These are phyloP conservation scores for Pythium apleroticum DNA, from an alignment of 352 stramenopile species.

Conservation along the genomic window DNA sequence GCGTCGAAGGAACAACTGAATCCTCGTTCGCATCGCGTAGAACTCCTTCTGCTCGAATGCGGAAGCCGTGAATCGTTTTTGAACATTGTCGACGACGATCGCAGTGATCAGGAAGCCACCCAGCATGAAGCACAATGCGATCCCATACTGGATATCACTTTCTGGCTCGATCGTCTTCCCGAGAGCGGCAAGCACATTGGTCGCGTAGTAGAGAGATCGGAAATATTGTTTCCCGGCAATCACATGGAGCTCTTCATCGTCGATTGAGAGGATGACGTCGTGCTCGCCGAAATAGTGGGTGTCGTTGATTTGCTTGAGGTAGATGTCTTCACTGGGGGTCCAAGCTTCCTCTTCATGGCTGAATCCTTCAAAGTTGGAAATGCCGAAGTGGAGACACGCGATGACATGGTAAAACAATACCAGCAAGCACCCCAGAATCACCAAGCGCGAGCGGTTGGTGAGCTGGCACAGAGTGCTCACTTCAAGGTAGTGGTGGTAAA, in stretches of 20 bases:
- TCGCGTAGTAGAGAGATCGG: conserved; percentile 37
- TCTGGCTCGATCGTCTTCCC: conserved; percentile 42
- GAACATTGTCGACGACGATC: conserved; percentile 50
- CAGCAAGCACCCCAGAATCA: conserved; percentile 39
- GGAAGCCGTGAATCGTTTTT: conserved; percentile 51
- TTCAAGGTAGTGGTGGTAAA: neutral
- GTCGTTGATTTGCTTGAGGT: conserved; percentile 25
- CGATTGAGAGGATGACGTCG: neutral
- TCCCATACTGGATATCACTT: conserved; percentile 36
- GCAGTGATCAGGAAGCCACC: conserved; percentile 51
- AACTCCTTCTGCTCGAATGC: conserved; percentile 54
- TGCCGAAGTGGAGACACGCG: conserved; percentile 40
- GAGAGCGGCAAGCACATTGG: conserved; percentile 35
- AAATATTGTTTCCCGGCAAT: conserved; percentile 34
- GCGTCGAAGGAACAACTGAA: conserved; percentile 44
- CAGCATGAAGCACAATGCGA: conserved; percentile 51
- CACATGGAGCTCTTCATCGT: conserved; percentile 20
- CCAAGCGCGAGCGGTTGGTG: conserved; percentile 36
- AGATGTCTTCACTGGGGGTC: conserved; percentile 23
- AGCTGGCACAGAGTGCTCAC: conserved; percentile 18
- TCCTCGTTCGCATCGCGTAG: conserved; percentile 39
- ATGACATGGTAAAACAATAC: conserved; percentile 62
- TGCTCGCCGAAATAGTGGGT: conserved; percentile 17
- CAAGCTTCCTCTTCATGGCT: conserved; percentile 32
- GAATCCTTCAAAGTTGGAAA: conserved; percentile 41